Evolutionary conservation across 805 yeast genomes (phyloP).

Genomic region (Lipomyces chichibuensis): DNA sequence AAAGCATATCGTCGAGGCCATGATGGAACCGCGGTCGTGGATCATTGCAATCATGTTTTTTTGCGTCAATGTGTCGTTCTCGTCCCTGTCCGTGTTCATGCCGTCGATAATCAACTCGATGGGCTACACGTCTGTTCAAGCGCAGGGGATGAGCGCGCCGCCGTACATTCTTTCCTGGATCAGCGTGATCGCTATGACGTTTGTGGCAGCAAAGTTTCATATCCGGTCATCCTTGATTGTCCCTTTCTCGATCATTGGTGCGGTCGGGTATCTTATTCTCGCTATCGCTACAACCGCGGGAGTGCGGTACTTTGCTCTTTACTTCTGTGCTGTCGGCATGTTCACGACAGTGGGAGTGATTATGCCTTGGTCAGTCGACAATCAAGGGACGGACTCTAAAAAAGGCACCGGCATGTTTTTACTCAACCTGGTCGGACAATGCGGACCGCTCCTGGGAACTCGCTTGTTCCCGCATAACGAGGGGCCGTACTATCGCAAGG

Average conservation of each 20-base stretch:
- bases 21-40: slow-evolving; percentile 12
- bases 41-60: slow-evolving; percentile 34
- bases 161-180: slow-evolving; percentile 45
- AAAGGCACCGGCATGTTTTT: slow-evolving; percentile 37
- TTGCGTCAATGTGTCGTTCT: slow-evolving; percentile 39
- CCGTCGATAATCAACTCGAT: slow-evolving; percentile 53
- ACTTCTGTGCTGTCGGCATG: slow-evolving; percentile 33
- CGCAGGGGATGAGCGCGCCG: slow-evolving; percentile 54
- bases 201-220: background rate
- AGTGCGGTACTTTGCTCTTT: slow-evolving; percentile 39
- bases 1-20: background rate
- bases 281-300: slow-evolving; percentile 29
- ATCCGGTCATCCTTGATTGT: slow-evolving; percentile 1
- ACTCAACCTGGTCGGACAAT: slow-evolving; percentile 37
- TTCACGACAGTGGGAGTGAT: slow-evolving; percentile 36
- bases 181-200: slow-evolving; percentile 1
- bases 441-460: slow-evolving; percentile 39
- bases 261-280: slow-evolving; percentile 33
- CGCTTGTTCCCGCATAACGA: slow-evolving; percentile 35
- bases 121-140: slow-evolving; percentile 48
- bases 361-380: slow-evolving; percentile 37
- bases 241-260: background rate
- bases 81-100: slow-evolving; percentile 53
- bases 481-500: slow-evolving; percentile 34
- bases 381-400: slow-evolving; percentile 37